phyloP scores from a whole-genome alignment of 495 filamentous ascomycete species.

The Annulohypoxylon maeteangense region DNA sequence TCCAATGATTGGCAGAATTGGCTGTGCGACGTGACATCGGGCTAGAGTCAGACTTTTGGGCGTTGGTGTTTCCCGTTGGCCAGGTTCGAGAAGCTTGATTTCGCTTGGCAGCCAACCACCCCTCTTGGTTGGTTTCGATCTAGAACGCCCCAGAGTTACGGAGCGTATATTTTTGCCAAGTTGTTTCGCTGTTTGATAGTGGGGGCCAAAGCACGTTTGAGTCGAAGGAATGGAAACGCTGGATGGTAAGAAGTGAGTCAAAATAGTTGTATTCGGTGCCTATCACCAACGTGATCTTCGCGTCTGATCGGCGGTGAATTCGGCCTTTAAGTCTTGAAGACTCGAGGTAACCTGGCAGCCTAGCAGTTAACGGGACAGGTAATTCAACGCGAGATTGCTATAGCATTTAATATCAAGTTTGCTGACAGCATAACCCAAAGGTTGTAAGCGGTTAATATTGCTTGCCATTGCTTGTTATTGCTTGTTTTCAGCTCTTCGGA shows the following conservation, averaged over 20 bases:
- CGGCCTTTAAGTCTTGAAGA: constrained; percentile 11
- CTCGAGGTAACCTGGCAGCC: not conserved
- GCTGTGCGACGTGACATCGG: constrained; percentile 7
- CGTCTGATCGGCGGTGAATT: constrained; percentile 33
- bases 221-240: not conserved
- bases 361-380: too few relatives aligned
- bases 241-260: constrained; percentile 6
- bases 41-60: not conserved
- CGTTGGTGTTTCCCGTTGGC: constrained; percentile 27
- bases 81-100: constrained; percentile 39
- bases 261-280: not conserved
- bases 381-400: not conserved
- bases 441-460: not conserved
- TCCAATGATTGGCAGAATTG: constrained; percentile 5
- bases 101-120: constrained; percentile 40
- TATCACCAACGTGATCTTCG: constrained; percentile 16
- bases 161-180: constrained; percentile 22
- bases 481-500: not conserved
- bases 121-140: constrained; percentile 1
- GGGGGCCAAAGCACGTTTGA: constrained; percentile 25
- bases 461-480: not conserved
- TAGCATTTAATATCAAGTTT: not conserved
- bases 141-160: constrained; percentile 23
- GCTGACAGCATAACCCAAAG: not conserved
- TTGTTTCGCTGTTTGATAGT: constrained; percentile 5